These are phyloP conservation scores for Suillus subaureus DNA, from an alignment of 768 basidiomycete species.

Conservation along the genomic window DNA sequence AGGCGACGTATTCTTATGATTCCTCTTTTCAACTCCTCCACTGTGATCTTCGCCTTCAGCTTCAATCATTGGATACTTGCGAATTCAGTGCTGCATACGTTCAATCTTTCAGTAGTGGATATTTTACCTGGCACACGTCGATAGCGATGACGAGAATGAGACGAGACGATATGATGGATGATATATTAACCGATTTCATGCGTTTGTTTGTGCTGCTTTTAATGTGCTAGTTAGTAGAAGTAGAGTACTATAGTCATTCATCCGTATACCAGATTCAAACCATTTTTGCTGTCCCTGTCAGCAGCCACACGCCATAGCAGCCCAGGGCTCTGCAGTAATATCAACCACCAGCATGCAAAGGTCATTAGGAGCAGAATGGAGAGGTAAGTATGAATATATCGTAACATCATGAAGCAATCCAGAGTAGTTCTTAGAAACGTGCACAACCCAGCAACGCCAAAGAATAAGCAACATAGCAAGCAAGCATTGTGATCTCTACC, in stretches of 20 bases:
- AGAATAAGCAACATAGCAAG: not conserved
- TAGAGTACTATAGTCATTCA: constrained; percentile 8
- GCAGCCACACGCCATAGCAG: not conserved
- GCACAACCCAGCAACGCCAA: not conserved
- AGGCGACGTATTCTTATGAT: constrained; percentile 21
- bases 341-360: not conserved
- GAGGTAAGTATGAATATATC: not conserved
- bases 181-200: constrained; percentile 4
- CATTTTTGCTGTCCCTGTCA: not conserved
- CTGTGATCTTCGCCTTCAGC: not conserved
- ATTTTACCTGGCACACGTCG: not conserved
- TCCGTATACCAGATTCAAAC: constrained; percentile 2
- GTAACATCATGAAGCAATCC: constrained; percentile 6
- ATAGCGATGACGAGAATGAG: constrained; percentile 3
- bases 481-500: not conserved
- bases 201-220: constrained; percentile 1
- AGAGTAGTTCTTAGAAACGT: not conserved
- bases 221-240: constrained; percentile 7
- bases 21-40: not conserved
- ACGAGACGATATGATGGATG: constrained; percentile 6
- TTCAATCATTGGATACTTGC: not conserved
- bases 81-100: not conserved
- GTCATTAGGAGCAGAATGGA: not conserved
- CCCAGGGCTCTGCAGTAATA: not conserved
- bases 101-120: not conserved